Evolutionary conservation across 371 early-diverging fungal species (phyloP), one percentile per base, ranked within the genome.

Genomic region (Basidiobolus meristosporus): DNA sequence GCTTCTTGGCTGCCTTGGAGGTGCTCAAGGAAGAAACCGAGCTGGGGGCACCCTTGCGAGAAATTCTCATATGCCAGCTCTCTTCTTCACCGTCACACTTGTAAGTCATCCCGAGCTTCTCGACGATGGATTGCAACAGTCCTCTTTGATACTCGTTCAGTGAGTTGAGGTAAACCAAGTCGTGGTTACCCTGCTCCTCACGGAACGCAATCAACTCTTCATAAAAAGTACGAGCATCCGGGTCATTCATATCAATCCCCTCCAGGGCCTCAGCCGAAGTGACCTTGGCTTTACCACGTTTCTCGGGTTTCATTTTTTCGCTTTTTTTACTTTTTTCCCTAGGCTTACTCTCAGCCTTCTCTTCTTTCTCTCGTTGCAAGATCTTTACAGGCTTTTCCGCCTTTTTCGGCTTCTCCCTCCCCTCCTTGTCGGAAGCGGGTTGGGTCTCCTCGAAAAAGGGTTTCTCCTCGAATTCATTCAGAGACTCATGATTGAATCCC

Each of bases 121-220:
- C 67, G 2, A 69, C 68, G 53, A 73, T 68, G 19, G 67, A 42
- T 47, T 63, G 68, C 14, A 60, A 49, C 40, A 60, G 57, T 35
- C 59, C 57, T 9, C 73, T 62, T 38, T 66, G 64, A 23, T 60
- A 58, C 3, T 53, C 41, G 18, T 55, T 56, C 28, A 66, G 51
- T 31, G 62, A 51, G 34, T 62, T 65, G 19, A 65, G 54, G 29
- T 66, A 59, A 23, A 62, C 67, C 40, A 78, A 56, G 51, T 75
- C 73, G n/a, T 65, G 67, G 36, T 65, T 54, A 19, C 57, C 49
- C 29, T 74, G 61, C 44, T 79, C 74, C 36, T 69, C 66, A 47
- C 78, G 62, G 51, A 81, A 81, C 33, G 69, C 63, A 41, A 73
- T 53, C 40, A 81, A 46, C 33, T 67, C 62, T 20, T 77, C 74